Evolutionary conservation across 2,329 filamentous ascomycete genomes (phyloP), one percentile per base, ranked within the genome.

Genomic region (Colletotrichum simmondsii): DNA sequence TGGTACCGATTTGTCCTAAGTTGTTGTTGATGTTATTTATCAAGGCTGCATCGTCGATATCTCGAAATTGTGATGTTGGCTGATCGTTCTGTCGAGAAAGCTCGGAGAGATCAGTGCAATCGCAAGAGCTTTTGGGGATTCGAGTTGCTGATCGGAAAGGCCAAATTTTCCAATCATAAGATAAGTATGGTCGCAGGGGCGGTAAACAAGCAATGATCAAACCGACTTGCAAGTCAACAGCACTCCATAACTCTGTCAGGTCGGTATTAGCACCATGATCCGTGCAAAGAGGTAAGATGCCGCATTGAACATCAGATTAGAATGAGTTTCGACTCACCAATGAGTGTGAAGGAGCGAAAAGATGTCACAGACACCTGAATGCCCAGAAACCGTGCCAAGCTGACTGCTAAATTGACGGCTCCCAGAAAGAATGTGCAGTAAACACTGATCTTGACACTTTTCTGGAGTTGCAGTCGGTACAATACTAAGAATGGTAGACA

Each of bases 401-500:
- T 12, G 61, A 64, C 28, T 7, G 30, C 61, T 14, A 64, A 4
- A 22, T 64, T 64, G 30, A 64, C 12, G 22, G 32, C 16, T 6
- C 61, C 61, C 14, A 64, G 8, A 5, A 64, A 32, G 22, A 64
- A 64, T 10, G 30, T 28, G 26, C 30, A 56, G 16, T 64, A 64
- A 19, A 56, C 49, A 32, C 61, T 42, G 22, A 64, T 56, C 22
- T 64, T 54, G 30, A 64, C 49, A 2, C n/a, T 14, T 8, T 8
- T 49, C 14, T 42, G 35, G 2, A 64, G 6, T 8, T 56, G 61
- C 14, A 64, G 22, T 22, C 22, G 30, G 61, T 54, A 56, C 19
- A 64, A 19, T 10, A 64, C 61, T 4, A 64, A 32, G 8, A 64
- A 64, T 1, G 61, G 61, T 16, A 64, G 61, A 16, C n/a, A 64